Evolutionary conservation across 1,139 yeast species (phyloP).

Genomic region (Yamadazyma conglobata): DNA sequence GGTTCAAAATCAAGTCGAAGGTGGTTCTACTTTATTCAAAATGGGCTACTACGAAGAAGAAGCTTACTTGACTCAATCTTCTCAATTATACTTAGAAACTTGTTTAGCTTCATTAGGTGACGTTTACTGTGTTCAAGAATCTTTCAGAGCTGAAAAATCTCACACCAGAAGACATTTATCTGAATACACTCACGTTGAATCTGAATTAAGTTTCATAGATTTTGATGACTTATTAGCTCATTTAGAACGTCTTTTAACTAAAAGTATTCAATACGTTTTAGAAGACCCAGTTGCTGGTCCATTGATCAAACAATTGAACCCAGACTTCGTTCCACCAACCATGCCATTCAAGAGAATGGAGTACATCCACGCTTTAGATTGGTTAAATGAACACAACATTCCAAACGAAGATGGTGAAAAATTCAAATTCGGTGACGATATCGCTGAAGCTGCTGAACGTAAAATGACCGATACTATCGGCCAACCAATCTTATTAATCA

Average conservation of each 20-base stretch:
- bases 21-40: conserved; percentile 94
- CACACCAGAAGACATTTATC: conserved; percentile 98
- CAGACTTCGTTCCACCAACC: conserved; percentile 76
- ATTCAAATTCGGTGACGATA: conserved; percentile 97
- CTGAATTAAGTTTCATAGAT: conserved; percentile 81
- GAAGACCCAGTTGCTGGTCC: conserved; percentile 94
- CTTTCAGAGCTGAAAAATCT: conserved; percentile 98
- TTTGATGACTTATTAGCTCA: conserved; percentile 86
- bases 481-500: conserved; percentile 83
- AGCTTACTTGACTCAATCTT: conserved; percentile 94
- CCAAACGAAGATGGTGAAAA: conserved; percentile 90
- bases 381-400: conserved; percentile 95
- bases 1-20: conserved; percentile 99
- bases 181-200: conserved; percentile 96
- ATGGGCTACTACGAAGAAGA: conserved; percentile 96
- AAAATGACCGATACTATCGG: conserved; percentile 95
- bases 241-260: conserved; percentile 74
- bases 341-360: conserved; percentile 90
- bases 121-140: conserved; percentile 95
- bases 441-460: conserved; percentile 99
- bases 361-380: conserved; percentile 84
- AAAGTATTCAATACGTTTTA: conserved; percentile 68
- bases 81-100: conserved; percentile 95
- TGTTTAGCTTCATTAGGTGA: conserved; percentile 95
- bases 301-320: conserved; percentile 86